Evolutionary conservation across 164 flowering plant genomes (phyloP), one percentile per base, ranked within the genome.

Genomic region (Vitis rupestris): DNA sequence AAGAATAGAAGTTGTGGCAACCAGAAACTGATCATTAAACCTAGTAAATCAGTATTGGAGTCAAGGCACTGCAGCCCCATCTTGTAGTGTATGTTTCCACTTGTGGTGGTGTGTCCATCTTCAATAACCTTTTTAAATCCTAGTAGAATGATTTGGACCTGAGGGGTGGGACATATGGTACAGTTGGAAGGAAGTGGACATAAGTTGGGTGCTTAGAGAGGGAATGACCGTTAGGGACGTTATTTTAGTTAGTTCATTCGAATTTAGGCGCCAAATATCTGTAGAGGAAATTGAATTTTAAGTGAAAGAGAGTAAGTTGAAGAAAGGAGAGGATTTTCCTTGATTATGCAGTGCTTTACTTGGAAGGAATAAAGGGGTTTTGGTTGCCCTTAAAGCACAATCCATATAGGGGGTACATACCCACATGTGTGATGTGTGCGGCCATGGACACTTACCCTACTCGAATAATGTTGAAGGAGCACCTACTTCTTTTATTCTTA

Each of bases 331-430:
- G 8, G 47, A 64, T 29, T 50, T 55, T 30, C 3, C 2, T 10
- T 8, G 13, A 47, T 51, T 50, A 23, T 23, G 10, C 0, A 59
- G 79, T 82, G 70, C 90, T 86, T 86, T 76, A 76, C 88, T 27
- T 82, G 75, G 58, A 86, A 86, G 92, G 81, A 52, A 85, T 23
- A 50, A 48, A 58, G 10, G 59, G 58, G 9, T 60, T 64, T 81
- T 69, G 88, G 85, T 76, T 86, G 82, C 52, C 81, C 86, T 88
- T 88, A 70, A 86, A 82, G 92, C 85, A 84, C 67, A 88, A 88
- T 81, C 88, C 76, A 82, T 56, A 29, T 10, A 48, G 31, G 67
- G 30, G 4, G 30, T 48, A 10, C 17, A 4, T 11, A 13, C 37
- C 48, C 70, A 70, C 71, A 66, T 56, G 71, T 12, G 37, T 70